Percentiles rank a stretch among this genome's conserved stretches.
These are phyloP conservation scores for Solanum hybrid DNA, from an alignment of 305 asterid species.

Conservation along the genomic window DNA sequence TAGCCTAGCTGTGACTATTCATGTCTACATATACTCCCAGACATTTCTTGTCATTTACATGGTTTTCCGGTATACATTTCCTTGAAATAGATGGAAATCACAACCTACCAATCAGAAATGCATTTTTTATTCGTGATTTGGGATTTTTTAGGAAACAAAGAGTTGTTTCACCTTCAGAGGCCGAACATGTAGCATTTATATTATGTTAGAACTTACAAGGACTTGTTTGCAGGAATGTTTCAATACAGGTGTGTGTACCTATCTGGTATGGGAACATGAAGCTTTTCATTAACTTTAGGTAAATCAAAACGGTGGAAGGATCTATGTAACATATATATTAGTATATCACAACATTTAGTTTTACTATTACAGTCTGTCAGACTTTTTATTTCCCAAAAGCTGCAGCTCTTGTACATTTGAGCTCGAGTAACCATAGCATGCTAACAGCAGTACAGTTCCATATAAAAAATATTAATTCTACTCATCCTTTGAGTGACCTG, in stretches of 20 bases:
- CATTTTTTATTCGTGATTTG: neutral
- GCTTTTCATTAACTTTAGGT: neutral
- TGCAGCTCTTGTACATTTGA: neutral
- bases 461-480: neutral
- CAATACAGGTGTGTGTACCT: neutral
- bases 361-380: neutral
- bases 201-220: neutral
- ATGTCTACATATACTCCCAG: neutral
- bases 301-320: neutral
- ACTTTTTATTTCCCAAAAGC: neutral
- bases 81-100: neutral
- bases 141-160: neutral
- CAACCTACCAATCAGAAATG: neutral
- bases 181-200: neutral
- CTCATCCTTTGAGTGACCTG: neutral
- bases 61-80: neutral
- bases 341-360: neutral
- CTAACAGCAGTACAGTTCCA: neutral
- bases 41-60: neutral
- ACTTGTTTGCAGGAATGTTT: neutral
- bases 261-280: neutral
- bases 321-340: neutral
- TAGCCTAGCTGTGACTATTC: neutral
- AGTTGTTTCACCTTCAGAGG: neutral
- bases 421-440: neutral